Evolutionary conservation across 768 basidiomycete species (phyloP).

Genomic region (Kwoniella bestiolae): DNA sequence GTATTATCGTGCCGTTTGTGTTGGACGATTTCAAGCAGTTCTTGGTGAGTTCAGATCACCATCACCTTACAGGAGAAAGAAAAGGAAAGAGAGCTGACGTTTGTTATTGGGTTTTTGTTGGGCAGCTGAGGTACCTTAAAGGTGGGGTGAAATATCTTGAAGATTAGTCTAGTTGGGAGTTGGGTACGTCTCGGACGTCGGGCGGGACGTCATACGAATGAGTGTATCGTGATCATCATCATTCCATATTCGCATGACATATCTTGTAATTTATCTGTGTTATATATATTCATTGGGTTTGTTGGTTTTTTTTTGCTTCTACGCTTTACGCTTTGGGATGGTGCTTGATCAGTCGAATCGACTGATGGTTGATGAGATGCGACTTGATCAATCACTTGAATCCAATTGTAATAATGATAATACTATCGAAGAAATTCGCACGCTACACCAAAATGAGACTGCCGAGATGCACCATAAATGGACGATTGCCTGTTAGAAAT

Average conservation of each 20-base stretch:
- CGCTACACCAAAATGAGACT: too few species aligned
- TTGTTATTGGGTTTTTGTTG: neutral
- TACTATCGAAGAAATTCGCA: too few species aligned
- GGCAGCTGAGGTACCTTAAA: conserved; percentile 42
- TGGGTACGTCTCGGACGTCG: too few species aligned
- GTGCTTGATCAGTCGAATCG: neutral
- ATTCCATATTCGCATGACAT: neutral
- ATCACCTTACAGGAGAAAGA: neutral
- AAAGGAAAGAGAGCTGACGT: neutral
- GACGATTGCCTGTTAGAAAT: too few species aligned
- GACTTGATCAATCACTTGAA: too few species aligned
- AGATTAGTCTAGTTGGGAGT: conserved; percentile 21
- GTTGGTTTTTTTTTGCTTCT: neutral
- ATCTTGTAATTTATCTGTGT: neutral
- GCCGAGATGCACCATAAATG: too few species aligned
- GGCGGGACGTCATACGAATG: too few species aligned
- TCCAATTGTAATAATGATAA: too few species aligned
- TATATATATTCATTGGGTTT: neutral
- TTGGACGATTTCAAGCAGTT: conserved; percentile 52
- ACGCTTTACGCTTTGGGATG: neutral
- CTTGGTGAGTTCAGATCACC: conserved; percentile 39
- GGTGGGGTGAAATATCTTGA: conserved; percentile 44
- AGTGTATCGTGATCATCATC: neutral
- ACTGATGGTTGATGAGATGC: too few species aligned
- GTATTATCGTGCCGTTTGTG: conserved; percentile 42